A percentile compares a stretch with the other conserved stretches of the same genome.
These are phyloP conservation scores for Thelephora terrestris DNA, from an alignment of 1,284 basidiomycete genomes.

Conservation along the genomic window DNA sequence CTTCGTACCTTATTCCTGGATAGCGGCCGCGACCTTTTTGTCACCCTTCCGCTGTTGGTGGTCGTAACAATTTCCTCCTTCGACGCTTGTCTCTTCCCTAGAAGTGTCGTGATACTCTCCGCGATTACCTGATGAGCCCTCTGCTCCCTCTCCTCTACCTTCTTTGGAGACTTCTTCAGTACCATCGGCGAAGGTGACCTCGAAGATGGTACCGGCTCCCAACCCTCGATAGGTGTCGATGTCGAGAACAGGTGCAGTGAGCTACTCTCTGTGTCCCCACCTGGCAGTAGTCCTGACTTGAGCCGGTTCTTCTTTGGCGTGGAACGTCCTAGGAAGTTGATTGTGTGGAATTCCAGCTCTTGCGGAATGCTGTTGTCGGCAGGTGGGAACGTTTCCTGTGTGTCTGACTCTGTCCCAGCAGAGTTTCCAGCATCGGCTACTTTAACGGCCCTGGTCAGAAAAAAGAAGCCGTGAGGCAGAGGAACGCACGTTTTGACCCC, in stretches of 20 bases:
- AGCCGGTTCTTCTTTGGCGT: too few relatives aligned
- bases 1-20: constrained; percentile 32
- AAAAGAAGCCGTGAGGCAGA: not conserved
- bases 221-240: constrained; percentile 2
- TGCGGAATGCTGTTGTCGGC: not conserved
- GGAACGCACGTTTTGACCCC: too few relatives aligned
- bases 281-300: too few relatives aligned
- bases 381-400: not conserved
- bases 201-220: constrained; percentile 45
- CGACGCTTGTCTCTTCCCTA: constrained; percentile 48
- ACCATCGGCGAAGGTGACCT: constrained; percentile 36
- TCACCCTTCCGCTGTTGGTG: constrained; percentile 14
- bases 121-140: constrained; percentile 43
- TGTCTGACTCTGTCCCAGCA: not conserved
- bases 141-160: constrained; percentile 24
- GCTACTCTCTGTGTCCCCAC: not conserved
- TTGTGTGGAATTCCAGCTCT: not conserved
- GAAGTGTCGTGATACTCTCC: constrained; percentile 51
- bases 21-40: constrained; percentile 33
- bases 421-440: not conserved
- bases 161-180: constrained; percentile 20
- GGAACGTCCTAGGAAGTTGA: not conserved
- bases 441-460: not conserved
- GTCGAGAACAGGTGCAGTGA: not conserved
- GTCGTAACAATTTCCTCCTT: constrained; percentile 27